phyloP scores from a whole-genome alignment of 2,329 filamentous ascomycete species.

The Exserohilum rostratum region DNA sequence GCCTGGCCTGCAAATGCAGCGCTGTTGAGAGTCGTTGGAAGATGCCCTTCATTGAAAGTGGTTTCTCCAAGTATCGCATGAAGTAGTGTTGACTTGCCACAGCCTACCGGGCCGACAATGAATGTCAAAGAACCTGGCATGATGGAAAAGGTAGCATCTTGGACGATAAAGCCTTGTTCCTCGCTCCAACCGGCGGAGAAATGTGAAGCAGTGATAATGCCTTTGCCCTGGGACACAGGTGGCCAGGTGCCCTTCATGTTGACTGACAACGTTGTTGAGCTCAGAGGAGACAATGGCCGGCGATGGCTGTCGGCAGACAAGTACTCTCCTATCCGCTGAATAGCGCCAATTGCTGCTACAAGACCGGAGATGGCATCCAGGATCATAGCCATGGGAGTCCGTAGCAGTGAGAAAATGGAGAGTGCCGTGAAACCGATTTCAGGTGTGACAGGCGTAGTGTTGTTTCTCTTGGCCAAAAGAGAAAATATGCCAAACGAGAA shows the following conservation, averaged over 20 bases:
- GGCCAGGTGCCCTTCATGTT: background rate
- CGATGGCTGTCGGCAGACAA: background rate
- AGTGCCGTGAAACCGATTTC: background rate
- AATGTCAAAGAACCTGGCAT: background rate
- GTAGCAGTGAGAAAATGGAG: slow-evolving; percentile 1
- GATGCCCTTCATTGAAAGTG: background rate
- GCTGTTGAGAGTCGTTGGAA: background rate
- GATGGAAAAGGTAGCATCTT: background rate
- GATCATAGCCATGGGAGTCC: background rate
- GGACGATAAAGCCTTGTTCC: background rate
- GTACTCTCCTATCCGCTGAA: slow-evolving; percentile 1
- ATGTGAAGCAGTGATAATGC: background rate
- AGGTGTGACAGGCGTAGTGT: background rate
- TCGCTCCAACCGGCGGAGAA: too few relatives aligned
- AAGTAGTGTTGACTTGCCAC: slow-evolving; percentile 1
- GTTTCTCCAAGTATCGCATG: background rate
- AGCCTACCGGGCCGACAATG: background rate
- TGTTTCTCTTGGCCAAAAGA: background rate
- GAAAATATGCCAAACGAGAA: slow-evolving; percentile 1
- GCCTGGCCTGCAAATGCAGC: background rate
- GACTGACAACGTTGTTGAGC: background rate
- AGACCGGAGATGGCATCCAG: background rate
- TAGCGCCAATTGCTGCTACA: background rate
- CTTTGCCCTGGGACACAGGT: background rate
- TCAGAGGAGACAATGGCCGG: background rate